A percentile compares a stretch with the other conserved stretches of the same genome.
Evolutionary conservation across 768 basidiomycete species (phyloP).

Genomic region (Hericium rajendrae): DNA sequence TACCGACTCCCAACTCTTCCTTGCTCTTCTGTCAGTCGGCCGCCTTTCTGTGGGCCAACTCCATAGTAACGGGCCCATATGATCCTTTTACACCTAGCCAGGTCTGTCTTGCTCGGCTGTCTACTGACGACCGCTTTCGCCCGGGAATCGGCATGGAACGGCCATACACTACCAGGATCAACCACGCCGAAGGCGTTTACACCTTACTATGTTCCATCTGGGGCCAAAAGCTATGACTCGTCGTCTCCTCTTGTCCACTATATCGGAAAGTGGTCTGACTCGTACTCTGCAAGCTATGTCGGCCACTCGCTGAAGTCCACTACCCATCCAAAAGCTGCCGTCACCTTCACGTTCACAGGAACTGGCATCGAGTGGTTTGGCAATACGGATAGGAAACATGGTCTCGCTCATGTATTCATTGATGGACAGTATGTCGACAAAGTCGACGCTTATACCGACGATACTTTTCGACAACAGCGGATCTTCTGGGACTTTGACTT

Average conservation of each 20-base stretch:
- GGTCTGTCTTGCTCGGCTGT: background rate
- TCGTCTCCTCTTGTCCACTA: conserved; percentile 58
- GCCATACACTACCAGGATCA: conserved; percentile 43
- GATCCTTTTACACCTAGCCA: background rate
- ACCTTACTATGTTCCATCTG: conserved; percentile 67
- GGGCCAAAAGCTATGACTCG: conserved; percentile 63
- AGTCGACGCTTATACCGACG: conserved; percentile 36
- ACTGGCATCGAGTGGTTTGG: conserved; percentile 78
- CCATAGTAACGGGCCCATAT: background rate
- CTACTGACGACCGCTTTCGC: conserved; percentile 4
- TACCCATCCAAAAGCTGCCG: conserved; percentile 35
- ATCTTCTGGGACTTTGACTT: conserved; percentile 54
- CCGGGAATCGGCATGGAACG: conserved; percentile 59
- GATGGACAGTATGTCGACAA: conserved; percentile 38
- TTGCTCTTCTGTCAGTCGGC: background rate
- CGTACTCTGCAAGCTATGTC: conserved; percentile 41
- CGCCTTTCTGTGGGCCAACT: background rate
- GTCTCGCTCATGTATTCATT: conserved; percentile 45
- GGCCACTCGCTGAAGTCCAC: conserved; percentile 44
- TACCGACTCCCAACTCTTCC: background rate
- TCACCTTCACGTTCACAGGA: conserved; percentile 55
- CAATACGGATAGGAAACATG: conserved; percentile 41
- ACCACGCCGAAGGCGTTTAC: conserved; percentile 38
- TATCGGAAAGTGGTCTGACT: conserved; percentile 47
- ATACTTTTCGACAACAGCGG: conserved; percentile 44